Conservation (phyloP, 139 green algal species). For the Chlorella sp. region DNA sequence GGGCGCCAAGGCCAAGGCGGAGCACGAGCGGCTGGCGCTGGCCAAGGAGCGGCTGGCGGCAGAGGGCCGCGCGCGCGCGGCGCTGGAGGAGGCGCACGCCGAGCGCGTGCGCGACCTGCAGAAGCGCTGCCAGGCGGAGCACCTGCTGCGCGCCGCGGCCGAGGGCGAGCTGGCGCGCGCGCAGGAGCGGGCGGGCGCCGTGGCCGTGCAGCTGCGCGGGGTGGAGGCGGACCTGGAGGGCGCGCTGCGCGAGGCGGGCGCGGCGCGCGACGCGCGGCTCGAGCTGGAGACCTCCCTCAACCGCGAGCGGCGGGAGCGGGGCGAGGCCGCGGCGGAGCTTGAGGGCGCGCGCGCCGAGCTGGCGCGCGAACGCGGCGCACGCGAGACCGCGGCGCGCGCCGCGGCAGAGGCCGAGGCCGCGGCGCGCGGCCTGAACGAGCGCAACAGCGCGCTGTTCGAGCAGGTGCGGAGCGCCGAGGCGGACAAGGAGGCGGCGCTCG, state of each 20-base stretch:
- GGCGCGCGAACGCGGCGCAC: too few species aligned
- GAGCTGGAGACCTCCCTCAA: constrained; percentile 3
- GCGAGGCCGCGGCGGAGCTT: constrained; percentile 19
- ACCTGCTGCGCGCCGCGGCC: not conserved
- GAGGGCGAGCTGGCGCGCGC: not conserved
- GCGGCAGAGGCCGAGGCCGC: too few species aligned
- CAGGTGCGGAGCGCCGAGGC: not conserved
- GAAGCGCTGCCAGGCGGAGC: constrained; percentile 29
- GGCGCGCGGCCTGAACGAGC: constrained; percentile 4
- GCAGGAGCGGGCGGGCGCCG: not conserved
- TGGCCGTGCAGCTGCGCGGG: constrained; percentile 18
- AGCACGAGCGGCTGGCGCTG: constrained; percentile 35
- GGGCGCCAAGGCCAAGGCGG: constrained; percentile 4
- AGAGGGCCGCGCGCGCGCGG: constrained; percentile 1
- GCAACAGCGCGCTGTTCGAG: constrained; percentile 1
- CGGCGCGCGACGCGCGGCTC: constrained; percentile 18
- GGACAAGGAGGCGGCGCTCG: not conserved
- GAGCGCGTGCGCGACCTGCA: constrained; percentile 36
- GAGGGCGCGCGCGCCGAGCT: too few species aligned
- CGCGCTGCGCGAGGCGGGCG: constrained; percentile 5
- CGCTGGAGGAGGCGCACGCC: constrained; percentile 31
- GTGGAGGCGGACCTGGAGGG: constrained; percentile 22
- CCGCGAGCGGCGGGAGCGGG: constrained; percentile 13
- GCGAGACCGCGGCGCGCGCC: too few species aligned
- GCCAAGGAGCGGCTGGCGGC: constrained; percentile 39